Conservation (phyloP, 2,329 filamentous ascomycete genomes). For the Fusarium protoensiforme region DNA sequence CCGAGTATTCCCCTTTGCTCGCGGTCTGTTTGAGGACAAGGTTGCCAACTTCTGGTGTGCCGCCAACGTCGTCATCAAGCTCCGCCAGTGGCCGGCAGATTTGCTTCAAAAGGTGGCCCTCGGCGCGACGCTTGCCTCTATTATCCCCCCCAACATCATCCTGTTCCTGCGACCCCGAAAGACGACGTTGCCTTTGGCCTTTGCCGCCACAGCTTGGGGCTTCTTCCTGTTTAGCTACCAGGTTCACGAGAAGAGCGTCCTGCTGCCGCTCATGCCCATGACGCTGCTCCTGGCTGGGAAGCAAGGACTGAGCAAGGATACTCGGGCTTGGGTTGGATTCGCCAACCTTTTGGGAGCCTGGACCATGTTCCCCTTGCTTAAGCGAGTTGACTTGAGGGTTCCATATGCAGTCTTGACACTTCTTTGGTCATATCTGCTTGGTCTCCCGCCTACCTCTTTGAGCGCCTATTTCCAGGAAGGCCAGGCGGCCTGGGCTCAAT, state of each 20-base stretch:
- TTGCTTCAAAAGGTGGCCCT: conserved; percentile 83
- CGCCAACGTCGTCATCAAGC: conserved; percentile 88
- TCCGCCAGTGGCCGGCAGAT: conserved; percentile 76
- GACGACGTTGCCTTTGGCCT: conserved; percentile 79
- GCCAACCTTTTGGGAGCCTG: conserved; percentile 89
- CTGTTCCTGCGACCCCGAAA: conserved; percentile 83
- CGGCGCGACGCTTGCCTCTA: conserved; percentile 77
- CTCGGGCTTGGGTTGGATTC: conserved; percentile 93
- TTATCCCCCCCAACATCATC: conserved; percentile 81
- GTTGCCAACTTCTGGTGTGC: conserved; percentile 99
- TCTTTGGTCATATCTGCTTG: conserved; percentile 92
- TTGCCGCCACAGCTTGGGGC: conserved; percentile 90
- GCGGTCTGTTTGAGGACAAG: conserved; percentile 98
- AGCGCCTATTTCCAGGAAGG: conserved; percentile 72
- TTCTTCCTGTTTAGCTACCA: conserved; percentile 99
- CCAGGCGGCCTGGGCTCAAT: conserved; percentile 47
- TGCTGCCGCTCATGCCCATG: conserved; percentile 93
- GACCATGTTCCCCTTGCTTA: conserved; percentile 93
- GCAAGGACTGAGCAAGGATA: conserved; percentile 79
- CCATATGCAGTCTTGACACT: conserved; percentile 88
- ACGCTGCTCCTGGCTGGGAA: conserved; percentile 84
- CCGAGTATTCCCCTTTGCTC: conserved; percentile 93
- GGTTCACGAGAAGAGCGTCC: conserved; percentile 96
- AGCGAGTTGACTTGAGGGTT: conserved; percentile 83
- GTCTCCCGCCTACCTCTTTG: conserved; percentile 81